phyloP scores from a whole-genome alignment of 805 yeast genomes.

The Kazachstania psychrophila region DNA sequence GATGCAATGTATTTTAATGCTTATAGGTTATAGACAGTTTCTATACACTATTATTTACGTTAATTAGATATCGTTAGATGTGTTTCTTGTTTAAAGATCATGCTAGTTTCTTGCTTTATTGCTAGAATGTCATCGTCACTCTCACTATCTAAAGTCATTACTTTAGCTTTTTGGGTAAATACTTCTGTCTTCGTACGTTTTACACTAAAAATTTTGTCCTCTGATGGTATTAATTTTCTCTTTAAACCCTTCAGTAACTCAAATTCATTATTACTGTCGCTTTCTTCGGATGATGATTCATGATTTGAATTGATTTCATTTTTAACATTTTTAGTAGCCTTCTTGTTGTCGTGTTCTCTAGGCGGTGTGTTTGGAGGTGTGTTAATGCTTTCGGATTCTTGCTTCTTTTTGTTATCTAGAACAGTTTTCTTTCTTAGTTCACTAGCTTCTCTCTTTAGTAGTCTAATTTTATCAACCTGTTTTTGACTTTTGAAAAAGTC shows the following conservation, averaged over 20 bases:
- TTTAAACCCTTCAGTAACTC: conserved; percentile 9
- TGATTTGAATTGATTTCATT: neutral
- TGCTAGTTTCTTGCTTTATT: no score
- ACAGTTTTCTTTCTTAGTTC: conserved; percentile 19
- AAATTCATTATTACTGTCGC: neutral
- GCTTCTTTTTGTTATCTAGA: conserved; percentile 3
- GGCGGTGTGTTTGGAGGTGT: conserved; percentile 30
- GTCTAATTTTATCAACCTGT: conserved; percentile 25
- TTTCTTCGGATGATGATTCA: neutral
- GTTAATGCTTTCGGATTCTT: conserved; percentile 5
- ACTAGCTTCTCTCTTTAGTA: conserved; percentile 27
- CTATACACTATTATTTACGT: no score
- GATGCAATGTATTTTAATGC: no score
- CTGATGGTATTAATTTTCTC: conserved; percentile 8
- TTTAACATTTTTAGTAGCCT: neutral
- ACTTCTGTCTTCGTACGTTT: no score
- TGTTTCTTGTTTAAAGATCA: no score
- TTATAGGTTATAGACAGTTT: no score
- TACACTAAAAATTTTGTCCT: no score
- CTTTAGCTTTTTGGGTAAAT: no score
- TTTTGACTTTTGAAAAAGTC: conserved; percentile 51
- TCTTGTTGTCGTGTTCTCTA: conserved; percentile 5
- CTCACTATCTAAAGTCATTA: no score
- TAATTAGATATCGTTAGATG: no score
- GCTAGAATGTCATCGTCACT: neutral